Conservation (phyloP, 1,139 yeast genomes). For the Yamadazyma triangularis region DNA sequence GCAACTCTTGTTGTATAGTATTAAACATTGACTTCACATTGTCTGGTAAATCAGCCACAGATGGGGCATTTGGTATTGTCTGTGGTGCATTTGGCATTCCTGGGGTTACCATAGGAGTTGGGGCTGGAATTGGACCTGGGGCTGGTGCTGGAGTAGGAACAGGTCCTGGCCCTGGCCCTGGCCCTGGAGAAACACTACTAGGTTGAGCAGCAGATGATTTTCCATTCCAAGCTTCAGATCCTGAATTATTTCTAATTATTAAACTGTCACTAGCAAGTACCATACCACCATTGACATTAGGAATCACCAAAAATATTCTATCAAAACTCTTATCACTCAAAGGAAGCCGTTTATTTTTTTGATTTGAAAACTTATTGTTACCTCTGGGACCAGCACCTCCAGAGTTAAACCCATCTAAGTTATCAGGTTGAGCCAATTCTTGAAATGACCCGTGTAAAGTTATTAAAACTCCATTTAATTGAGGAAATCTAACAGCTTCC, state of each 20-base stretch:
- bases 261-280: constrained; percentile 83
- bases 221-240: constrained; percentile 52
- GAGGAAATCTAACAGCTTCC: constrained; percentile 72
- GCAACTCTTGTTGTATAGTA: constrained; percentile 59
- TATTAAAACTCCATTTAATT: constrained; percentile 71
- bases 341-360: constrained; percentile 33
- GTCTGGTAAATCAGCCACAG: constrained; percentile 36
- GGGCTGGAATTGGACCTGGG: constrained; percentile 5
- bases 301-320: constrained; percentile 75
- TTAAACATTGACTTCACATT: constrained; percentile 51
- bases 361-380: constrained; percentile 26
- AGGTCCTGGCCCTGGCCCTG: constrained; percentile 5
- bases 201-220: constrained; percentile 5
- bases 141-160: constrained; percentile 8
- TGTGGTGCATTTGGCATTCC: constrained; percentile 9
- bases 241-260: constrained; percentile 60
- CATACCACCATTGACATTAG: constrained; percentile 65
- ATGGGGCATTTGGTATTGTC: constrained; percentile 15
- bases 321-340: constrained; percentile 76
- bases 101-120: constrained; percentile 3
- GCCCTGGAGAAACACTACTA: constrained; percentile 5
- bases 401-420: constrained; percentile 16
- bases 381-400: constrained; percentile 19
- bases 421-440: constrained; percentile 56
- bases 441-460: constrained; percentile 80